These are phyloP conservation scores for Saccharum officinarum DNA, from an alignment of 176 grass and related monocot species.

Conservation along the genomic window DNA sequence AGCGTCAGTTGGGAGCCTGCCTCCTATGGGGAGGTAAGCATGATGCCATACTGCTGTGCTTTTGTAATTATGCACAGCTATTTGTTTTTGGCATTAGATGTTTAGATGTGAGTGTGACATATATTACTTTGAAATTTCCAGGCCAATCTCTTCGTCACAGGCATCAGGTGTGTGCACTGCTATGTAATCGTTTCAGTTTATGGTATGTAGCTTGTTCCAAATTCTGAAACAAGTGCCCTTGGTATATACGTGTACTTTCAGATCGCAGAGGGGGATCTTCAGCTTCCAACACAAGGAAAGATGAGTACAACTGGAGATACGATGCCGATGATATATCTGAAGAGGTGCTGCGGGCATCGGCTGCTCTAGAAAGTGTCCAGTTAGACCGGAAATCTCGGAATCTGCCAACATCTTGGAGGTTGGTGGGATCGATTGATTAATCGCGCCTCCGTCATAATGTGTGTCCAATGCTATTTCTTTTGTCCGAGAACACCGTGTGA, in stretches of 20 bases:
- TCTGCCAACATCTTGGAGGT: too few relatives aligned
- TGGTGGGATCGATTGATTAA: slow-evolving; percentile 21
- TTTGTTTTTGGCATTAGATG: slow-evolving; percentile 35
- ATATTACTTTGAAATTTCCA: slow-evolving; percentile 44
- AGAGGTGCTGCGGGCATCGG: slow-evolving; percentile 72
- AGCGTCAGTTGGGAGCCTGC: slow-evolving; percentile 61
- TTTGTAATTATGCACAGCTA: slow-evolving; percentile 1
- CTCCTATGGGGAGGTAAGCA: slow-evolving; percentile 70
- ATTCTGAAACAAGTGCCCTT: slow-evolving; percentile 15
- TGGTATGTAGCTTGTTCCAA: background rate
- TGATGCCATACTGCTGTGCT: background rate
- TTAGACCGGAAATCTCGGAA: slow-evolving; percentile 17
- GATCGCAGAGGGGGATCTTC: slow-evolving; percentile 66
- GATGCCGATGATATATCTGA: slow-evolving; percentile 84
- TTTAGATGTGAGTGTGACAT: slow-evolving; percentile 21
- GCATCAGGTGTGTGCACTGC: slow-evolving; percentile 58
- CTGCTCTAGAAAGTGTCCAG: slow-evolving; percentile 77
- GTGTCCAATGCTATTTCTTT: background rate
- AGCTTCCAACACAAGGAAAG: slow-evolving; percentile 58
- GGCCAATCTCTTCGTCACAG: slow-evolving; percentile 60
- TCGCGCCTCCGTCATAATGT: background rate
- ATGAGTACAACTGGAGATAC: slow-evolving; percentile 93
- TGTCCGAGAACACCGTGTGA: background rate
- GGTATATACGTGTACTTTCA: slow-evolving; percentile 9
- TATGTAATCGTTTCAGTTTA: background rate